Conservation (phyloP, 2,329 filamentous ascomycete species). For the Clonostachys solani region DNA sequence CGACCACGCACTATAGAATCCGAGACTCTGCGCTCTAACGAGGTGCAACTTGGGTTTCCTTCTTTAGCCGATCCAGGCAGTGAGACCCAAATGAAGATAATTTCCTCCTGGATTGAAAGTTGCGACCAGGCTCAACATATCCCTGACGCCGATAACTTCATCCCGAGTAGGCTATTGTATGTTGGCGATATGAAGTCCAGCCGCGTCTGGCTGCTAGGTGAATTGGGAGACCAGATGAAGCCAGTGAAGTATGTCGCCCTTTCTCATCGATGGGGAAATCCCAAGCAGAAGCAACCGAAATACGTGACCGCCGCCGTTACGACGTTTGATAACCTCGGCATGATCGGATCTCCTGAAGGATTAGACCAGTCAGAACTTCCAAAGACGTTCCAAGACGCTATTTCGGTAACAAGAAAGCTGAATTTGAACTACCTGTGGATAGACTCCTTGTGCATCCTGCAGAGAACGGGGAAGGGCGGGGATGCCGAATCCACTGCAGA, state of each 20-base stretch:
- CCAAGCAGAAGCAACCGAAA: too few relatives aligned
- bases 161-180: not conserved
- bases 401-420: not conserved
- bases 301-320: not conserved
- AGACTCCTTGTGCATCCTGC: constrained; percentile 2
- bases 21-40: not conserved
- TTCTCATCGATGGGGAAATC: not conserved
- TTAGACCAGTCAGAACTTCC: not conserved
- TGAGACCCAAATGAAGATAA: not conserved
- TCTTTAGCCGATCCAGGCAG: not conserved
- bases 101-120: not conserved
- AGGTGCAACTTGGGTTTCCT: not conserved
- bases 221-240: not conserved
- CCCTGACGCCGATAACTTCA: not conserved
- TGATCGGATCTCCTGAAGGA: not conserved
- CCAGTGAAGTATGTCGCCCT: not conserved
- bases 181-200: not conserved
- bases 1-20: too few relatives aligned
- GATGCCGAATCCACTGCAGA: not conserved
- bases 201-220: not conserved
- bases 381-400: not conserved
- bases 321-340: not conserved
- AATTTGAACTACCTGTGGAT: constrained; percentile 1
- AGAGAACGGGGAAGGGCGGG: not conserved
- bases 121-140: not conserved